Percentiles rank a stretch among this genome's conserved stretches.
Conservation (phyloP, 2,329 filamentous ascomycete genomes). For the Epichloe bromicola region DNA sequence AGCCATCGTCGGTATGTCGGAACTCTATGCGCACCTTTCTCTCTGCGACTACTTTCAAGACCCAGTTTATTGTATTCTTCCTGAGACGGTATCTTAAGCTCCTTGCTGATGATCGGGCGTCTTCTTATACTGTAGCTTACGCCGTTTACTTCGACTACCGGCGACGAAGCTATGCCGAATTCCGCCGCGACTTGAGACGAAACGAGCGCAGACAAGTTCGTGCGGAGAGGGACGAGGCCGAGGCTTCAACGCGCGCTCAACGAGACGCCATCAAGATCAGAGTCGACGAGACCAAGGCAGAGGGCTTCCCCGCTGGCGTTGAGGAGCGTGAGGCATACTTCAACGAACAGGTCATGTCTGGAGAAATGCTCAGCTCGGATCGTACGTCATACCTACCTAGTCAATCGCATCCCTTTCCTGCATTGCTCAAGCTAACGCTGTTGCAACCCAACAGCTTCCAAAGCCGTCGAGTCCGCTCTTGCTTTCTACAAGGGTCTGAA, state of each 20-base stretch:
- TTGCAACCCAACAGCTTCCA: slow-evolving; percentile 37
- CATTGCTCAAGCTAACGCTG: not conserved
- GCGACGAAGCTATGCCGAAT: slow-evolving; percentile 50
- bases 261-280: slow-evolving; percentile 60
- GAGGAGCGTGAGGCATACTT: slow-evolving; percentile 95
- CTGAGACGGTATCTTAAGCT: not conserved
- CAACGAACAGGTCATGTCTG: slow-evolving; percentile 84
- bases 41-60: not conserved
- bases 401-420: not conserved
- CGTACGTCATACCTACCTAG: slow-evolving; percentile 36
- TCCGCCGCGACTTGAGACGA: slow-evolving; percentile 55
- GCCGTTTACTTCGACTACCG: slow-evolving; percentile 57
- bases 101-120: not conserved
- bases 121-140: slow-evolving; percentile 35
- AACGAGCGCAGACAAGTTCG: slow-evolving; percentile 63
- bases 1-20: slow-evolving; percentile 41
- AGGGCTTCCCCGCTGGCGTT: slow-evolving; percentile 76
- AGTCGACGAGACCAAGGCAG: slow-evolving; percentile 72
- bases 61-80: slow-evolving; percentile 8
- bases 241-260: slow-evolving; percentile 51
- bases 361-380: slow-evolving; percentile 71
- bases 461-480: slow-evolving; percentile 70
- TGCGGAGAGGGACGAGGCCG: slow-evolving; percentile 58
- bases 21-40: not conserved
- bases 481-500: slow-evolving; percentile 98